A percentile compares a stretch with the other conserved stretches of the same genome.
Evolutionary conservation across 257 asterid species (phyloP).

Genomic region (Nicotiana paniculata): DNA sequence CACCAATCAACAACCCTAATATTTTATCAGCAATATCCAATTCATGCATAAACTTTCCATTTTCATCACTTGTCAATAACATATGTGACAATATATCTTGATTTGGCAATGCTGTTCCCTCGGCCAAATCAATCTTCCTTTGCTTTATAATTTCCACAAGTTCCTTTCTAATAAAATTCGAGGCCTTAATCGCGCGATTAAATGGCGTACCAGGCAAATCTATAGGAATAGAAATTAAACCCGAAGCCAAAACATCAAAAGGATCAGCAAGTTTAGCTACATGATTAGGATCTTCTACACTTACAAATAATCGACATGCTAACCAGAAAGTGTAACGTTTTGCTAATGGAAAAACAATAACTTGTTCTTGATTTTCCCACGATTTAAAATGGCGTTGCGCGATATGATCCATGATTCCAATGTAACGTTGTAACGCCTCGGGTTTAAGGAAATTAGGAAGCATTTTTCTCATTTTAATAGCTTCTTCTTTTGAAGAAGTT

Average conservation of each 20-base stretch:
- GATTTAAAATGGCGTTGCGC: slow-evolving; percentile 31
- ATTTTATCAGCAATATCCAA: slow-evolving; percentile 50
- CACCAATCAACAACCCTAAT: slow-evolving; percentile 53
- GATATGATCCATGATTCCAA: slow-evolving; percentile 50
- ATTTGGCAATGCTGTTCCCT: slow-evolving; percentile 33
- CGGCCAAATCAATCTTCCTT: slow-evolving; percentile 37
- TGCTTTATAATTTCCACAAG: slow-evolving; percentile 37
- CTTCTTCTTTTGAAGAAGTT: slow-evolving; percentile 50
- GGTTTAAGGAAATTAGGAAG: slow-evolving; percentile 54
- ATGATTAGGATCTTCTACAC: slow-evolving; percentile 44
- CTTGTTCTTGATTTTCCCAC: slow-evolving; percentile 43
- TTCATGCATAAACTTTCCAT: slow-evolving; percentile 51
- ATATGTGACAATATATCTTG: slow-evolving; percentile 67
- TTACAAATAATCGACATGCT: slow-evolving; percentile 40
- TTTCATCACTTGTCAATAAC: slow-evolving; percentile 42
- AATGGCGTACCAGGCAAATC: slow-evolving; percentile 55
- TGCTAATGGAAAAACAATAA: slow-evolving; percentile 34
- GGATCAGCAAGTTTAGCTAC: slow-evolving; percentile 43
- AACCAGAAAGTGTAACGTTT: slow-evolving; percentile 54
- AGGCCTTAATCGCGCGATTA: slow-evolving; percentile 43
- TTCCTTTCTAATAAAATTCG: slow-evolving; percentile 32
- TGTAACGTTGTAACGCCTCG: slow-evolving; percentile 49
- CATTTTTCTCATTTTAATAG: slow-evolving; percentile 54
- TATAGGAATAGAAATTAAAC: slow-evolving; percentile 43
- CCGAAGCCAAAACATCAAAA: slow-evolving; percentile 41